Percentiles rank a stretch among this genome's conserved stretches.
Evolutionary conservation across 2,329 filamentous ascomycete species (phyloP).

Genomic region (Magnaporthales sp.): DNA sequence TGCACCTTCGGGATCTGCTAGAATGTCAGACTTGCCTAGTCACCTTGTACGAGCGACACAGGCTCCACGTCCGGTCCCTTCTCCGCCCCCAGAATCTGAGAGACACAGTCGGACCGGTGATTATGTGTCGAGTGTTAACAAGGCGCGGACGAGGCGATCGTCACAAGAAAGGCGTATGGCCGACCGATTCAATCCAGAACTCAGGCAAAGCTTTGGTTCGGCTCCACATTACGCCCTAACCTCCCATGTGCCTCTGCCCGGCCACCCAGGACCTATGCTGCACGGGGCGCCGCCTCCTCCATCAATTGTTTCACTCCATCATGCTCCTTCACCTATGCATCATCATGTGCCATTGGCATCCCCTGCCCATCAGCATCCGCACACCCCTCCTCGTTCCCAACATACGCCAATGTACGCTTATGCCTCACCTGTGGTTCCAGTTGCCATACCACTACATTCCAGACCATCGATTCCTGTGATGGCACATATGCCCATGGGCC

Average conservation of each 20-base stretch:
- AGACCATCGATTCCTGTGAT: slow-evolving; percentile 6
- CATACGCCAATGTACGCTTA: slow-evolving; percentile 6
- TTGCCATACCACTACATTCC: not conserved
- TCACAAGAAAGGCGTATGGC: slow-evolving; percentile 42
- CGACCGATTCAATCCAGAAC: slow-evolving; percentile 37
- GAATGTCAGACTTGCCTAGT: not conserved
- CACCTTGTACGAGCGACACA: not conserved
- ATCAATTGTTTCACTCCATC: slow-evolving; percentile 7
- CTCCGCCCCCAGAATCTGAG: slow-evolving; percentile 20
- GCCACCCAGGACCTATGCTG: slow-evolving; percentile 7
- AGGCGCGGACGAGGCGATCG: slow-evolving; percentile 29
- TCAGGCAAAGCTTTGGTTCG: not conserved
- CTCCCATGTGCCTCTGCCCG: slow-evolving; percentile 7
- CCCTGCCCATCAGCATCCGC: slow-evolving; percentile 5
- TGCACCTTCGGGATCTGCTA: not conserved
- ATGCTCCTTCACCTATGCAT: slow-evolving; percentile 2
- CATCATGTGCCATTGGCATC: not conserved
- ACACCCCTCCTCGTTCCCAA: slow-evolving; percentile 7
- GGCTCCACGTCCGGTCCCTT: slow-evolving; percentile 1
- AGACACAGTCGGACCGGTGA: slow-evolving; percentile 25
- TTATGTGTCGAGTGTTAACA: slow-evolving; percentile 35
- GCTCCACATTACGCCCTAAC: not conserved
- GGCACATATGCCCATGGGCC: slow-evolving; percentile 10
- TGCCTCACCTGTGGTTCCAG: not conserved
- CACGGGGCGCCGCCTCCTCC: slow-evolving; percentile 13